These are phyloP conservation scores for Lizonia empirigonia DNA, from an alignment of 2,329 filamentous ascomycete species.

Conservation along the genomic window DNA sequence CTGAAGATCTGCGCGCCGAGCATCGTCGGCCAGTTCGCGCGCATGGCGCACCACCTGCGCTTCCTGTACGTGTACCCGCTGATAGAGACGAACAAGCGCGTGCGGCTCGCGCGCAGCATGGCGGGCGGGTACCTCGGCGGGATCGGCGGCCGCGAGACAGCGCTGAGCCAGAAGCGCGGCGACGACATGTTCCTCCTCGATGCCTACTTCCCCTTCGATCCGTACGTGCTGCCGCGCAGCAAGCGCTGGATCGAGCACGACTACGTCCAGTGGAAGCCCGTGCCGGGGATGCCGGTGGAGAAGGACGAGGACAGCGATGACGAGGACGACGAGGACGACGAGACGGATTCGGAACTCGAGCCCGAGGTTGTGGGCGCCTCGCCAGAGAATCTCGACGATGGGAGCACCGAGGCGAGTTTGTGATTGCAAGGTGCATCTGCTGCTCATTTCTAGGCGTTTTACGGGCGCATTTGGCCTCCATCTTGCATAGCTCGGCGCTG, in stretches of 20 bases:
- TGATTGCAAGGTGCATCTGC: background rate
- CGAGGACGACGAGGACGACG: conserved; percentile 37
- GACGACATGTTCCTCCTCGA: conserved; percentile 86
- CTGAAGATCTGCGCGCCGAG: conserved; percentile 90
- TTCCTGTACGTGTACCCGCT: conserved; percentile 90
- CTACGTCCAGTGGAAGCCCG: conserved; percentile 47
- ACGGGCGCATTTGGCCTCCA: background rate
- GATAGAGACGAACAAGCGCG: conserved; percentile 88
- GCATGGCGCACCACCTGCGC: conserved; percentile 80
- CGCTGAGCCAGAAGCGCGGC: conserved; percentile 61
- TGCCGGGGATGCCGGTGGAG: conserved; percentile 50
- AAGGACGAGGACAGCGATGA: conserved; percentile 50
- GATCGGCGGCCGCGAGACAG: conserved; percentile 60
- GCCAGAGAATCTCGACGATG: conserved; percentile 20
- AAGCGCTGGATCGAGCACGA: conserved; percentile 80
- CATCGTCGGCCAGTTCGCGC: conserved; percentile 91
- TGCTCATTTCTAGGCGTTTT: background rate
- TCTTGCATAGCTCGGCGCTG: conserved; percentile 17
- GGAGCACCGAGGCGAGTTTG: conserved; percentile 18
- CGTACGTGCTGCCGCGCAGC: conserved; percentile 87
- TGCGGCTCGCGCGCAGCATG: conserved; percentile 76
- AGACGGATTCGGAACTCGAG: conserved; percentile 20
- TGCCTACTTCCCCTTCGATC: conserved; percentile 96
- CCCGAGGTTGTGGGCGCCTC: background rate
- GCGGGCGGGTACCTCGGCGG: conserved; percentile 56